Base-by-base conservation (phyloP, 108 stramenopile species). In the Cyclotella baltica region DNA sequence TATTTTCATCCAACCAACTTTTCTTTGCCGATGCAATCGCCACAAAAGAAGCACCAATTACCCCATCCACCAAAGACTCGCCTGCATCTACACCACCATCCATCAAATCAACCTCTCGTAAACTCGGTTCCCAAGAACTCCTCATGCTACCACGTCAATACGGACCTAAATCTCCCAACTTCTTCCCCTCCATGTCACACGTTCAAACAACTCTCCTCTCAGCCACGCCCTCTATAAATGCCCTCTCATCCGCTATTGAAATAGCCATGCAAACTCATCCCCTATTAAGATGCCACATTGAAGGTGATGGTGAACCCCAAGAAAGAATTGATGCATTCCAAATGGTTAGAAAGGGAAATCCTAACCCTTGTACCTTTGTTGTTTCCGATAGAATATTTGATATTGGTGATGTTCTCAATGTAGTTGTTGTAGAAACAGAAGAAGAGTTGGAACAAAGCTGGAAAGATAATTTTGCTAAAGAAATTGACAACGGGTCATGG, bases 121-220 rank as follows among this genome's bases (percentile, higher is more conserved):
- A 81, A 18, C 86, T 96, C 30, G 95, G 95, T 6, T 93, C 92
- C n/a, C 95, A 96, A 77, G 95, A 96, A 81, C 76, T 89, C 30
- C 88, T 96, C 68, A 93, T 96, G 92, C 81, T 92, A 4, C 95
- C 95, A 9, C 87, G 95, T 13, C 92, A 93, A 71, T 96, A 96
- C 77, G 72, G 70, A 16, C 81, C 85, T 9, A 86, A 78, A 27
- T 67, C 67, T 8, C 79, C 76, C 33, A 48, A 72, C 57, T 81
- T 84, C 27, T 96, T 92, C 79, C 90, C 93, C 9, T 83, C 85
- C 56, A 92, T 96, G 91, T 89, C 86, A 35, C 92, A 93, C 63
- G 88, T 90, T 18, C 77, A 76, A 47, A 81, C 66, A 28, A 86
- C 80, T 1, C 47, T 86, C 16, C 51, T 91, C 13, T 83, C 85